These are phyloP conservation scores for Mixia osmundae DNA, from an alignment of 1,284 basidiomycete genomes.

Conservation along the genomic window DNA sequence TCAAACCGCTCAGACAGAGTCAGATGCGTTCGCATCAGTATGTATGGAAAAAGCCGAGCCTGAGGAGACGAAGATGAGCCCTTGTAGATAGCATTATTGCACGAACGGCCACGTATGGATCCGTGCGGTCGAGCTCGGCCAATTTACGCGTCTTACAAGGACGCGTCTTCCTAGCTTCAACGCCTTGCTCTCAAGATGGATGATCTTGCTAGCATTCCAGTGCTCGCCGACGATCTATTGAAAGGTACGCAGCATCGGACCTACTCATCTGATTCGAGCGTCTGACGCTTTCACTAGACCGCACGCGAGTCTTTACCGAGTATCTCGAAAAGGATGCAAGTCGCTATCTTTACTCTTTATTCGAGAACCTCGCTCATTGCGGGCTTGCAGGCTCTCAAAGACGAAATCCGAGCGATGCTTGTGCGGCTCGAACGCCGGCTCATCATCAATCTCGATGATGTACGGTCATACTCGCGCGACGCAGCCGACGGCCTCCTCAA, in stretches of 20 bases:
- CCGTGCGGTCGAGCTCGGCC: neutral
- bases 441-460: constrained; percentile 86
- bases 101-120: neutral
- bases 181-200: neutral
- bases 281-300: neutral
- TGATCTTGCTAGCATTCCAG: neutral
- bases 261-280: too few species aligned
- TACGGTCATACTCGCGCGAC: constrained; percentile 77
- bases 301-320: constrained; percentile 46
- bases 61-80: neutral
- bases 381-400: constrained; percentile 24
- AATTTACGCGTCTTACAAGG: neutral
- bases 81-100: neutral
- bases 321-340: constrained; percentile 60
- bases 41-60: constrained; percentile 1
- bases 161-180: neutral
- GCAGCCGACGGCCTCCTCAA: constrained; percentile 48
- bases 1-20: constrained; percentile 6
- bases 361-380: neutral
- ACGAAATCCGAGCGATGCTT: constrained; percentile 65
- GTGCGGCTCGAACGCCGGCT: constrained; percentile 64
- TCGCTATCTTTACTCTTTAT: neutral
- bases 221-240: constrained; percentile 1
- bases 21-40: constrained; percentile 6
- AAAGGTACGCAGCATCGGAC: constrained; percentile 1